Evolutionary conservation across 169 alveolate species (phyloP).

Genomic region (Blepharisma undulans): DNA sequence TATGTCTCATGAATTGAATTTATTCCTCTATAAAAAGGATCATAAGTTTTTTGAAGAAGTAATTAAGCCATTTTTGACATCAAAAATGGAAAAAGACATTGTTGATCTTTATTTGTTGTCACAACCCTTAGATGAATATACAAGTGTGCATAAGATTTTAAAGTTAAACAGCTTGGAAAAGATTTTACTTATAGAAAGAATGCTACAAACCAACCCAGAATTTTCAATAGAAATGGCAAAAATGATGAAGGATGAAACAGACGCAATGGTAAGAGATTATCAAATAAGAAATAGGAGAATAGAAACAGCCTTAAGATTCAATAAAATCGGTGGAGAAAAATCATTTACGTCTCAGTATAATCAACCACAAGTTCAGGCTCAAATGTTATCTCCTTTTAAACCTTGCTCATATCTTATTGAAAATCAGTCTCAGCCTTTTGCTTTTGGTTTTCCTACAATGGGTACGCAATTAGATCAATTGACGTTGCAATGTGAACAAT

Average conservation of each 20-base stretch:
- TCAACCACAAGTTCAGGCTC: too few species aligned
- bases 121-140: neutral
- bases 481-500: too few species aligned
- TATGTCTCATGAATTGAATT: conserved; percentile 70
- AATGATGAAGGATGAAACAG: neutral
- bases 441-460: too few species aligned
- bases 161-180: conserved; percentile 13
- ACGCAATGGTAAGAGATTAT: neutral
- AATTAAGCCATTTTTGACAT: neutral
- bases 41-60: conserved; percentile 35
- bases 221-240: neutral
- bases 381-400: too few species aligned
- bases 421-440: too few species aligned
- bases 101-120: conserved; percentile 16
- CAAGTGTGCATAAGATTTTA: neutral
- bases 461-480: too few species aligned
- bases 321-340: neutral
- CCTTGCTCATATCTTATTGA: too few species aligned
- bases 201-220: neutral
- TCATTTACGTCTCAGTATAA: too few species aligned
- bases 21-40: conserved; percentile 70
- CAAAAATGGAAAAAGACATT: conserved; percentile 30
- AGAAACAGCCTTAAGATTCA: neutral
- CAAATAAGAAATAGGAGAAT: neutral
- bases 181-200: conserved; percentile 3